A percentile compares a stretch with the other conserved stretches of the same genome.
Conservation (phyloP, 345 rosid species). For the Pelargonium nanum region DNA sequence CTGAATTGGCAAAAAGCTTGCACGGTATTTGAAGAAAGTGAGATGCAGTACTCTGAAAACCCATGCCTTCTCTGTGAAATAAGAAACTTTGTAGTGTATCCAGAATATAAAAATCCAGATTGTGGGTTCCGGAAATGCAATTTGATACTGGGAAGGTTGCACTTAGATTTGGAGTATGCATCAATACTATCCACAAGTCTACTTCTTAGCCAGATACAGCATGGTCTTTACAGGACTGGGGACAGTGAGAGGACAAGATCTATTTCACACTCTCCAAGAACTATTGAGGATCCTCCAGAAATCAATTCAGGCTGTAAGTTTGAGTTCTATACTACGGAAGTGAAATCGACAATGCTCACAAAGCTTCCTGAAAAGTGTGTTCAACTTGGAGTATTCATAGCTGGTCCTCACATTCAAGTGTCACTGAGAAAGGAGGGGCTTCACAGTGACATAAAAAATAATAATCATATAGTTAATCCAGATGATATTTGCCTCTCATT, state of each 20-base stretch:
- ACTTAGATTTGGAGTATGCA: constrained; percentile 38
- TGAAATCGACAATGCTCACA: constrained; percentile 35
- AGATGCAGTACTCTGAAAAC: constrained; percentile 34
- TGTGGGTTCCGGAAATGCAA: constrained; percentile 54
- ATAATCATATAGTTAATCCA: constrained; percentile 18
- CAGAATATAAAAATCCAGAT: constrained; percentile 29
- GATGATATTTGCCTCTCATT: constrained; percentile 41
- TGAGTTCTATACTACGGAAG: constrained; percentile 24
- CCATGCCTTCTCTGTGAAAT: constrained; percentile 62
- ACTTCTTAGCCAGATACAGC: constrained; percentile 46
- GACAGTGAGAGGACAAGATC: constrained; percentile 19
- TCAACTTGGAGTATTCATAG: constrained; percentile 55
- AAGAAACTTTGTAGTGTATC: constrained; percentile 38
- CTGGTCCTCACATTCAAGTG: constrained; percentile 56
- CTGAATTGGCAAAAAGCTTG: constrained; percentile 42
- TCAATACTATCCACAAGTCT: constrained; percentile 41
- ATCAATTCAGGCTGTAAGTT: constrained; percentile 27
- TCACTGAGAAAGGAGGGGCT: constrained; percentile 33
- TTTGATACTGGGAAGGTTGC: constrained; percentile 55
- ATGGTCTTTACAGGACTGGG: constrained; percentile 29
- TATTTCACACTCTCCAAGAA: constrained; percentile 20
- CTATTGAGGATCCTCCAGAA: constrained; percentile 24
- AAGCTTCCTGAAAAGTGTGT: constrained; percentile 56
- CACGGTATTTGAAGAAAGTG: constrained; percentile 34
- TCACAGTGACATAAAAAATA: constrained; percentile 15